Conservation (phyloP, 2,329 filamentous ascomycete species). For the Fusarium buxicola region DNA sequence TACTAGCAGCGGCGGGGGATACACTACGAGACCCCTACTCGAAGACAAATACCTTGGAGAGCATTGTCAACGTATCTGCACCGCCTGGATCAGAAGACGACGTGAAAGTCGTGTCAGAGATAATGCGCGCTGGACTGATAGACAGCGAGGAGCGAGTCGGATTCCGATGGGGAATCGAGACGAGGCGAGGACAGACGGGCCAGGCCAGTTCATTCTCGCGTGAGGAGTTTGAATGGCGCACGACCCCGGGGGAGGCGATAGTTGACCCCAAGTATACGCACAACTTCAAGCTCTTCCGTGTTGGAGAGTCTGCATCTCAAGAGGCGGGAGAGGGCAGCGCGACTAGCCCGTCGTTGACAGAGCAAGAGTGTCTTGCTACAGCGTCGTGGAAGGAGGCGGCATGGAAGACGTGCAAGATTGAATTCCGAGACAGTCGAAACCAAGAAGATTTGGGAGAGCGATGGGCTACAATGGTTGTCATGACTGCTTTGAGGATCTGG, state of each 20-base stretch:
- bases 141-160: slow-evolving; percentile 27
- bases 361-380: slow-evolving; percentile 25
- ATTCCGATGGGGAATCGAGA: slow-evolving; percentile 35
- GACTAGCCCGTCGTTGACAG: background rate
- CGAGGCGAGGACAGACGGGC: slow-evolving; percentile 13
- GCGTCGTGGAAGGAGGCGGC: slow-evolving; percentile 37
- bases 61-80: slow-evolving; percentile 32
- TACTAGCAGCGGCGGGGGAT: slow-evolving; percentile 32
- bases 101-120: slow-evolving; percentile 26
- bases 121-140: slow-evolving; percentile 28
- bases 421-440: slow-evolving; percentile 25
- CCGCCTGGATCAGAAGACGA: slow-evolving; percentile 24
- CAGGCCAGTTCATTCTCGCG: slow-evolving; percentile 24
- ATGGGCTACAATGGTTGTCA: slow-evolving; percentile 36
- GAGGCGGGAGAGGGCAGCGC: background rate
- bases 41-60: slow-evolving; percentile 26
- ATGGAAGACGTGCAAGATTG: slow-evolving; percentile 37
- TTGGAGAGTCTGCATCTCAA: slow-evolving; percentile 12
- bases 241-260: slow-evolving; percentile 24
- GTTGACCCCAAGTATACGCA: slow-evolving; percentile 30
- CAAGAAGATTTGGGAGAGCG: slow-evolving; percentile 25
- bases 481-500: slow-evolving; percentile 37
- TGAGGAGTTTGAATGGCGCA: slow-evolving; percentile 36
- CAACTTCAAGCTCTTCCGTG: slow-evolving; percentile 36
- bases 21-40: slow-evolving; percentile 24